These are phyloP conservation scores for Fallopia convolvulus DNA, from an alignment of 148 eudicot genomes.

Conservation along the genomic window DNA sequence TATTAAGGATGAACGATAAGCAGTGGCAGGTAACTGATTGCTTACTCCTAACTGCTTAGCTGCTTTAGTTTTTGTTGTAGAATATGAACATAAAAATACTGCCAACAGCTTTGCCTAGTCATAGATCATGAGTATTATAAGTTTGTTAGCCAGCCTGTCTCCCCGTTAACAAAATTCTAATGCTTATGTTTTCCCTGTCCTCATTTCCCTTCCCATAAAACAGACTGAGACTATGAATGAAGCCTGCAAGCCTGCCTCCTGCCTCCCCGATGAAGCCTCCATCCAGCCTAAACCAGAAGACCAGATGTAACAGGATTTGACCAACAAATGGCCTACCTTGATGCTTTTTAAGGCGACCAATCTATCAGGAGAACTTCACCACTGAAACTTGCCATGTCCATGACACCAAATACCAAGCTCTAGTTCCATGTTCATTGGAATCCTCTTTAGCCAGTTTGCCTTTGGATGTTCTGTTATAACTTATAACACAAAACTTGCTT, in stretches of 20 bases:
- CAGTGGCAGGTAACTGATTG: constrained; percentile 46
- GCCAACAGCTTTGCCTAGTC: neutral
- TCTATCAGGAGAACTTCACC: constrained; percentile 47
- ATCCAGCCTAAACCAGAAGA: constrained; percentile 67
- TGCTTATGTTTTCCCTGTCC: constrained; percentile 60
- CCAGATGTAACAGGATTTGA: constrained; percentile 66
- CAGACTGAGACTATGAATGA: constrained; percentile 74
- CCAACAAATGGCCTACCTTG: constrained; percentile 35
- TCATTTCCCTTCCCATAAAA: constrained; percentile 61
- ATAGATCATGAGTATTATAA: constrained; percentile 10
- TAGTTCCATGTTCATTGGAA: neutral
- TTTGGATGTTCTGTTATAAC: constrained; percentile 10
- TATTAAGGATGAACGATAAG: constrained; percentile 23
- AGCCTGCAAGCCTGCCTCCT: constrained; percentile 33
- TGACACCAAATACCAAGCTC: neutral
- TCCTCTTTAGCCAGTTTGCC: constrained; percentile 14
- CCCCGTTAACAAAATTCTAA: constrained; percentile 44
- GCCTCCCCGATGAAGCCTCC: constrained; percentile 75
- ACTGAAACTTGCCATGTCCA: neutral
- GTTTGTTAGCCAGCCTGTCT: constrained; percentile 24
- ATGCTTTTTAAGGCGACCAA: constrained; percentile 22
- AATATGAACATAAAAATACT: neutral
- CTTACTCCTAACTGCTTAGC: neutral
- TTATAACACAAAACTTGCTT: neutral
- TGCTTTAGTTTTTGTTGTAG: neutral